Percentiles rank a stretch among this genome's conserved stretches.
phyloP scores from a whole-genome alignment of 176 grass and related monocot species.

The Metroxylon sagu region DNA sequence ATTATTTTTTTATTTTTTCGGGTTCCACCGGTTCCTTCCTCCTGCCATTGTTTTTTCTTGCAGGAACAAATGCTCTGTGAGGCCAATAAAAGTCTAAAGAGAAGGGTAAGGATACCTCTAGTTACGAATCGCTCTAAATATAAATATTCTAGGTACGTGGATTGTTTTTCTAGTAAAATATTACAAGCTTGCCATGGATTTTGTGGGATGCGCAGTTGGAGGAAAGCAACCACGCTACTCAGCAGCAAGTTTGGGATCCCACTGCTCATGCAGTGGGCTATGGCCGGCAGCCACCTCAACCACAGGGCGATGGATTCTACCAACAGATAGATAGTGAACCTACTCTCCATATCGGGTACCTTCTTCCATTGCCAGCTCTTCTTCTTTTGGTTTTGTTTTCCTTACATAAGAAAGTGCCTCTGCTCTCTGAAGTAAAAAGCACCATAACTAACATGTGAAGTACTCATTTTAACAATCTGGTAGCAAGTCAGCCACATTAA shows the following conservation, averaged over 20 bases:
- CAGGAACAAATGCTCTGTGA: conserved; percentile 77
- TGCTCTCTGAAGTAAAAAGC: no score
- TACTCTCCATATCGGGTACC: conserved; percentile 75
- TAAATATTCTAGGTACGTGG: no score
- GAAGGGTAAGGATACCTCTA: conserved; percentile 42
- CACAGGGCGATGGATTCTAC: conserved; percentile 63
- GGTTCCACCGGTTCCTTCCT: no score
- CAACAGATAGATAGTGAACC: conserved; percentile 76
- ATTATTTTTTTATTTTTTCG: no score
- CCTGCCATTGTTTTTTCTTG: neutral
- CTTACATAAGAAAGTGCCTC: neutral
- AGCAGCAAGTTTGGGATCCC: conserved; percentile 69
- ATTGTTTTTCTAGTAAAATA: no score
- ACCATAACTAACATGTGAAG: no score
- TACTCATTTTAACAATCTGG: no score
- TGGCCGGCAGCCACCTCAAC: conserved; percentile 50
- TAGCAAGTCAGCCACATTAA: no score
- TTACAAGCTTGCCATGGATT: no score
- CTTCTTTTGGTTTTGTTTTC: neutral
- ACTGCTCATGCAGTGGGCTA: conserved; percentile 48
- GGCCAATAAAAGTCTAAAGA: conserved; percentile 70
- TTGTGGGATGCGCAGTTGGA: conserved; percentile 42
- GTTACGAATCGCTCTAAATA: conserved; percentile 1
- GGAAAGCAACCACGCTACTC: conserved; percentile 53
- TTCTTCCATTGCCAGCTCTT: neutral